phyloP scores from a whole-genome alignment of 208 protist genomes.

The Naegleria fowleri region DNA sequence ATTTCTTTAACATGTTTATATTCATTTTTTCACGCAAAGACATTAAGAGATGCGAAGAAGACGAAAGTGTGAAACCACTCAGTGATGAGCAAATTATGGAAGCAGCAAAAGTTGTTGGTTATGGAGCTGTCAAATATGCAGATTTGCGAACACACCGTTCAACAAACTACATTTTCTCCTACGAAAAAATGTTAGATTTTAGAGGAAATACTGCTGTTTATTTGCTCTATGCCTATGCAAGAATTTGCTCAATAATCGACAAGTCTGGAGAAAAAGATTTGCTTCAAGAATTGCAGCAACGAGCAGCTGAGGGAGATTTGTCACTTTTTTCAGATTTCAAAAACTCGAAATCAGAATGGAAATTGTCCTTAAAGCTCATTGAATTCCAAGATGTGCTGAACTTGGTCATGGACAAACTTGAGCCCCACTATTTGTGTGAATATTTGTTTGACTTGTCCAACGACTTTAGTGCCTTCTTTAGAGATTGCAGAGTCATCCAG shows the following conservation, averaged over 20 bases:
- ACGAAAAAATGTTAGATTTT: constrained; percentile 90
- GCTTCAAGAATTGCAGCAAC: background rate
- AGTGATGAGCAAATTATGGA: constrained; percentile 32
- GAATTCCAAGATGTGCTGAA: constrained; percentile 1
- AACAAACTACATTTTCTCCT: constrained; percentile 89
- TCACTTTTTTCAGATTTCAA: background rate
- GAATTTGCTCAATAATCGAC: constrained; percentile 84
- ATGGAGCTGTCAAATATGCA: constrained; percentile 93
- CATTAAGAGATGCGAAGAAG: background rate
- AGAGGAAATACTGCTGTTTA: constrained; percentile 93
- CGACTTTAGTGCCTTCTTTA: constrained; percentile 89
- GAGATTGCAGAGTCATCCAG: constrained; percentile 71
- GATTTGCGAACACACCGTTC: constrained; percentile 87
- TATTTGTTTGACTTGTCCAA: constrained; percentile 86
- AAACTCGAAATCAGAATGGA: background rate
- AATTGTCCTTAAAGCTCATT: background rate
- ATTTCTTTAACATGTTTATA: background rate
- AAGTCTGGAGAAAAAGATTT: constrained; percentile 33
- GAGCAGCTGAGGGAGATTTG: background rate
- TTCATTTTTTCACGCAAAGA: background rate
- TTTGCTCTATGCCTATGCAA: constrained; percentile 92
- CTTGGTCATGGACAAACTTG: constrained; percentile 64
- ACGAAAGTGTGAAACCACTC: background rate
- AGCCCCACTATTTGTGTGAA: constrained; percentile 85
- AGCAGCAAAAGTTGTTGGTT: constrained; percentile 66